Percentiles rank a stretch among this genome's conserved stretches.
phyloP scores from a whole-genome alignment of 768 basidiomycete genomes.

The Macrolepiota dolichaula region DNA sequence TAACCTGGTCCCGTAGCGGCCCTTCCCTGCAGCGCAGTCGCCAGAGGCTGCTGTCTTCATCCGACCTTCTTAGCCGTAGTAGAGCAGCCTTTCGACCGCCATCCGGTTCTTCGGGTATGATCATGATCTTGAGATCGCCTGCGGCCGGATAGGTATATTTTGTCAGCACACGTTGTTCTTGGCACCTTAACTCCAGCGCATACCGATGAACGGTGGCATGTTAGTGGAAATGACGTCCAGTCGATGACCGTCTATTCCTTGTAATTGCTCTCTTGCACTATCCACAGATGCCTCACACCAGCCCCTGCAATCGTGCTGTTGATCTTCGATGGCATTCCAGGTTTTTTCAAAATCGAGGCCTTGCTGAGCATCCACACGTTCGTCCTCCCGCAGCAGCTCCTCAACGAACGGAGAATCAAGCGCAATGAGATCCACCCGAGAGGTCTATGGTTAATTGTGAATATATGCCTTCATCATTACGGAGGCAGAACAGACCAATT shows the following conservation, averaged over 20 bases:
- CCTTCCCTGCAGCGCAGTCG: conserved; percentile 53
- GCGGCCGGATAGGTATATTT: conserved; percentile 12
- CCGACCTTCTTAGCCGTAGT: conserved; percentile 57
- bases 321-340: conserved; percentile 53
- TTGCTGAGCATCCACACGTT: conserved; percentile 7
- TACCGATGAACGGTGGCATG: conserved; percentile 59
- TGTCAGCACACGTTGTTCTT: conserved; percentile 5
- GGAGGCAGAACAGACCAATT: conserved; percentile 15
- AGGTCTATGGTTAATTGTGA: conserved; percentile 18
- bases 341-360: conserved; percentile 45
- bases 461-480: background rate
- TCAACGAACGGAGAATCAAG: conserved; percentile 69
- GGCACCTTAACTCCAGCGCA: conserved; percentile 14
- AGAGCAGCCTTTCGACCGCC: conserved; percentile 25
- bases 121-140: conserved; percentile 69
- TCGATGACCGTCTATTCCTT: conserved; percentile 36
- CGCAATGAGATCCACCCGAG: conserved; percentile 60
- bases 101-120: conserved; percentile 25
- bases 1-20: conserved; percentile 40
- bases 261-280: conserved; percentile 49
- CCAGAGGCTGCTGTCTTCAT: conserved; percentile 75
- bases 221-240: conserved; percentile 54
- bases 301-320: conserved; percentile 46
- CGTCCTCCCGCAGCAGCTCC: conserved; percentile 31
- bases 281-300: conserved; percentile 66